Percentiles rank a stretch among this genome's conserved stretches.
Conservation (phyloP, 2,329 filamentous ascomycete species). For the Helotiales sp. region DNA sequence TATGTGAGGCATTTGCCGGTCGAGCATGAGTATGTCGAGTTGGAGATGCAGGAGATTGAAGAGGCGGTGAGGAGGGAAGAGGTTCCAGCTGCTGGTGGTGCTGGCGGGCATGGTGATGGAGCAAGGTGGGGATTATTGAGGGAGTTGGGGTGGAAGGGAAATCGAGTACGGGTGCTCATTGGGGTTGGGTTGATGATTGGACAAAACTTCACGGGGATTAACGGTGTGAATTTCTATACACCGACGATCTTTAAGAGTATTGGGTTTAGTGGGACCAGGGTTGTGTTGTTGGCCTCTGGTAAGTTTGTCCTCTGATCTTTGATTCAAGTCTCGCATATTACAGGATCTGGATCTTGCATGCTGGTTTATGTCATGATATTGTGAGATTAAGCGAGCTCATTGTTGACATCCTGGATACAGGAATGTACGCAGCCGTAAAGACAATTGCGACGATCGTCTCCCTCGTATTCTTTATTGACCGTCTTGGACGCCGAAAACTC, state of each 20-base stretch:
- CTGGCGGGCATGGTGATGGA: not conserved
- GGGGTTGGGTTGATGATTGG: constrained; percentile 36
- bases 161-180: constrained; percentile 32
- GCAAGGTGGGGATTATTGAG: constrained; percentile 16
- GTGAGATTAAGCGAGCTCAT: not conserved
- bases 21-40: constrained; percentile 27
- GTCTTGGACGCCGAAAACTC: constrained; percentile 58
- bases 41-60: constrained; percentile 32
- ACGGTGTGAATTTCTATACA: constrained; percentile 39
- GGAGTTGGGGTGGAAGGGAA: constrained; percentile 35
- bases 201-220: constrained; percentile 38
- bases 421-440: constrained; percentile 36
- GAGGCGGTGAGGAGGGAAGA: constrained; percentile 30
- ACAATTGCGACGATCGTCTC: constrained; percentile 44
- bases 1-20: constrained; percentile 23
- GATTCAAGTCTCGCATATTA: not conserved
- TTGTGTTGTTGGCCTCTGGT: constrained; percentile 34
- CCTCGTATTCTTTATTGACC: constrained; percentile 64
- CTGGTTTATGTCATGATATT: not conserved
- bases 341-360: not conserved
- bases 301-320: not conserved
- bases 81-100: not conserved
- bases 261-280: constrained; percentile 34
- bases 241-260: constrained; percentile 35
- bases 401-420: constrained; percentile 13